Evolutionary conservation across 1,284 basidiomycete genomes (phyloP), one percentile per base, ranked within the genome.

Genomic region (Marasmius tenuissimus): DNA sequence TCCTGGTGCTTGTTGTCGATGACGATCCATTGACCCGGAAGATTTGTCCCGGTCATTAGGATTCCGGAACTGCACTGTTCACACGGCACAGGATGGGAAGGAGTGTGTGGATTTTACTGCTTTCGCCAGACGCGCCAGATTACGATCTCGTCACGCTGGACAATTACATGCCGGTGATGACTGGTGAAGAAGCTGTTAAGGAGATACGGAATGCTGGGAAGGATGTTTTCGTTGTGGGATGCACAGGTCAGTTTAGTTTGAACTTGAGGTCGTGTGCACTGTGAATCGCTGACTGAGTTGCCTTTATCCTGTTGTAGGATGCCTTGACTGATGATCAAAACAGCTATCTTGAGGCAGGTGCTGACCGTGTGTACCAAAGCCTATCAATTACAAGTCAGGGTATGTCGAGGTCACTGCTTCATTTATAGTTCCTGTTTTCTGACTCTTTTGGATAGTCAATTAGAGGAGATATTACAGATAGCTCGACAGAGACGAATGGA

Each of bases 71-170:
- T 82, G 81, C 67, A 61, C 73, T 34, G 81, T 83, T 18, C 73
- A 74, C 7, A 77, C 73, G 22, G 83, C 83, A 11, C 79, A 81
- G 63, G 82, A 85, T 67, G 84, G 84, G 16, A 73, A 76, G 64
- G 71, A 80, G 39, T 82, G 81, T 10, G 69, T 84, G 18, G 79
- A 81, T 38, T n/a, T 71, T 81, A 66, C 71, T 84, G n/a, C 68
- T 78, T 14, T 68, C 63, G 1, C 61, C 63, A 52, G 62, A 64
- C 22, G 61, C 66, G n/a, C 39, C 63, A n/a, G 62, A 59, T 6
- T 71, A 66, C 54, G 70, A 70, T 59, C 45, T 69, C 37, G 61
- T 71, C 10, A 67, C 67, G 22, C 56, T 71, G 22, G 70, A 71
- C 53, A 70, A 70, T 39, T 66, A 69, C 57, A 72, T 72, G 71